These are phyloP conservation scores for Elsinoe arachidis DNA, from an alignment of 2,329 filamentous ascomycete species.

Conservation along the genomic window DNA sequence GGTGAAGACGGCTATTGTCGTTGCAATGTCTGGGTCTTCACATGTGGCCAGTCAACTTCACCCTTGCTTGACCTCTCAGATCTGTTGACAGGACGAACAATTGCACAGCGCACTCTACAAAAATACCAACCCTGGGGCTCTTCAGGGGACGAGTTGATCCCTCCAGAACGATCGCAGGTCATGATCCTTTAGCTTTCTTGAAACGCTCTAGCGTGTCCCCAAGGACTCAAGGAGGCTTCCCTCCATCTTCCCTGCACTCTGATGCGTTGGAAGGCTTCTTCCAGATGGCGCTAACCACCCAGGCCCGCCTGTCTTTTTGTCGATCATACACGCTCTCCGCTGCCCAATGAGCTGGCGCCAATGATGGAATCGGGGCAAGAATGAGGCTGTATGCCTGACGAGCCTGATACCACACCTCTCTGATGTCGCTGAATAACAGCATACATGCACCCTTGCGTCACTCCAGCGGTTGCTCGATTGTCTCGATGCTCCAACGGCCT, in stretches of 20 bases:
- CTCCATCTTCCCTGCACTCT: constrained; percentile 1
- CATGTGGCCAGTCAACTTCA: background rate
- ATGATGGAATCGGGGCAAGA: background rate
- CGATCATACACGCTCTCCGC: constrained; percentile 1
- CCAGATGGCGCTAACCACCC: background rate
- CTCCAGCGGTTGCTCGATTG: background rate
- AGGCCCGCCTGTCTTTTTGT: background rate
- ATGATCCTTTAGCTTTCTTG: constrained; percentile 8
- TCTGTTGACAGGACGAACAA: background rate
- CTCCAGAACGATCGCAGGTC: background rate
- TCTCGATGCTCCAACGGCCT: constrained; percentile 9
- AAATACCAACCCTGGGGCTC: background rate
- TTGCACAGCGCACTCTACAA: background rate
- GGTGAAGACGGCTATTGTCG: background rate
- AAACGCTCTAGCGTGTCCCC: constrained; percentile 11
- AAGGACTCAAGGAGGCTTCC: background rate
- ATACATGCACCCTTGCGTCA: constrained; percentile 2
- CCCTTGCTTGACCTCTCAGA: background rate
- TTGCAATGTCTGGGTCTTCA: background rate
- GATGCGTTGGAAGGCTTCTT: constrained; percentile 1
- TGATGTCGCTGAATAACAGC: background rate
- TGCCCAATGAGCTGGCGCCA: background rate
- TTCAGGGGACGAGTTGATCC: background rate
- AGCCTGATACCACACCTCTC: background rate
- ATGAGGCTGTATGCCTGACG: background rate